Base-by-base conservation (phyloP, 2,329 filamentous ascomycete species). In the Scopulariopsis brevicaulis region DNA sequence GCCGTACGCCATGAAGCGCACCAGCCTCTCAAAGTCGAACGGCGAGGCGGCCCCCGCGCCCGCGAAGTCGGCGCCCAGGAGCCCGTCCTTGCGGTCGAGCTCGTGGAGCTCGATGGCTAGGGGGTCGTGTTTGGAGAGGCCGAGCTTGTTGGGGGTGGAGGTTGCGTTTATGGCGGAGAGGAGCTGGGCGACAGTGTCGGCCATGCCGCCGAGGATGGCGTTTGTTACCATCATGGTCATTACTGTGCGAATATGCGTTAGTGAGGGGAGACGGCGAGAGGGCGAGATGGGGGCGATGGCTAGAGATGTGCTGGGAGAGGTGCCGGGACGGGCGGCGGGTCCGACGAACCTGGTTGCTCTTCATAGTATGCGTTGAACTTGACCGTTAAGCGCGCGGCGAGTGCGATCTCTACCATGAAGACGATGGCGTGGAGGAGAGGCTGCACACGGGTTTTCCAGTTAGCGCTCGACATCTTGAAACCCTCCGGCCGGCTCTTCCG, bases 151-250 rank as follows among this genome's bases (percentile, higher is more conserved):
- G 60, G 82, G 81, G 3, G 84, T 66, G 8, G 84, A 80, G 61
- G 83, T 82, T 68, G 87, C 74, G 60, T 89, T 86, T 60, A 96
- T 82, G 22, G 91, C 84, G 3, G 94, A 96, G 69, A 99, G 88
- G 60, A 89, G 86, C 72, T 99, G 94, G 59, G 94, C 94, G 54
- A 96, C 90, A 37, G 94, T 97, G 73, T 99, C 94, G 72, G 94
- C 94, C 64, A 99, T 87, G 65, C 94, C 94, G 74, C 90, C 91
- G 60, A 99, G 84, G 59, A 97, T 87, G 64, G 94, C 89, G 76
- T 99, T 99, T 70, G 93, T 96, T 69, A 96, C 90, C 93, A 99
- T 99, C 73, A 96, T 99, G 62, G 94, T 99, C 67, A 99, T 83
- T 50, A 99, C 89, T 89, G 69, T 60, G 28, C 10, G 2, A 40